Base-by-base conservation (phyloP, 163 green algal genomes). In the Scenedesmus sp. region DNA sequence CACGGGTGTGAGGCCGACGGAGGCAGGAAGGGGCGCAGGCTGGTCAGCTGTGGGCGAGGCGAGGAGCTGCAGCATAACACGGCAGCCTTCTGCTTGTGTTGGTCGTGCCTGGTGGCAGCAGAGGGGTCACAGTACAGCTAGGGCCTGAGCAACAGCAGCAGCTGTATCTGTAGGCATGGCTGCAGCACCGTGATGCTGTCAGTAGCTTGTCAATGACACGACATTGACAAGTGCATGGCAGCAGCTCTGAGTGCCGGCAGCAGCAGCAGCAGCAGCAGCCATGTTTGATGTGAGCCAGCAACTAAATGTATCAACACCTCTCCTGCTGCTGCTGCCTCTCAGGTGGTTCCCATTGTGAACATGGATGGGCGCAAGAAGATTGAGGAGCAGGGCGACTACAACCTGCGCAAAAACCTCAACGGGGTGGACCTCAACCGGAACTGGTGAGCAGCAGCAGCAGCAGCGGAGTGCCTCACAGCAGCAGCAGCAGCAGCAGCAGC, bases 341-440 rank as follows among this genome's bases (percentile, higher is more conserved):
- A 89, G 83, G 83, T 89, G 44, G 61, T 89, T 24, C 83, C 83
- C 20, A 30, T 89, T 43, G 56, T 81, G 53, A 89, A 89, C 40
- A 44, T 72, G 20, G 83, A 89, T 46, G 83, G 83, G 5, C 83
- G 83, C 26, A 37, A 89, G 33, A 43, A 46, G 26, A 89, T 89
- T 18, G 53, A 56, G 35, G 24, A 35, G 24, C 40, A 46, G 18
- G 33, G 26, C 22, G 49, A 61, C 37, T 89, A 46, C 59, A 33
- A 33, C 3, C 42, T 72, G 59, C 59, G 83, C 2, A 89, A 89
- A 33, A 89, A 44, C 4, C 13, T 65, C 13, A 22, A 37, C 5
- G 37, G 37, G 13, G 83, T 89, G 49, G 83, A 89, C 83, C 61
- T 89, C 59, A 89, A 89, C 40, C 37, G 83, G 15, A 89, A 89